Percentiles rank a stretch among this genome's conserved stretches.
phyloP scores from a whole-genome alignment of 805 yeast species.

The Ogataea parapolymorpha region DNA sequence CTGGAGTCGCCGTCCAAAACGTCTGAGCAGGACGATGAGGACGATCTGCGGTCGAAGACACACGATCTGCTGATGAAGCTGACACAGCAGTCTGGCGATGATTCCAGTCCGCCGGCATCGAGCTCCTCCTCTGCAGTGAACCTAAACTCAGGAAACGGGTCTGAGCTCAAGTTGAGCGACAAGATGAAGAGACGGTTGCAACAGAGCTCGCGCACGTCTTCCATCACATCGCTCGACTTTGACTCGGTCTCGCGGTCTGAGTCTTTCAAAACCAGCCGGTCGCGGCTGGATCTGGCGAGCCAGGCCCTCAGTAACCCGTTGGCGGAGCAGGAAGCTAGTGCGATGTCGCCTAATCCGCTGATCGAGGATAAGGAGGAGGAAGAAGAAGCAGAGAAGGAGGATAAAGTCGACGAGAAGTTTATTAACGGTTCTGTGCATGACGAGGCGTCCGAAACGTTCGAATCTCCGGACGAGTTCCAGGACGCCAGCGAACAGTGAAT shows the following conservation, averaged over 20 bases:
- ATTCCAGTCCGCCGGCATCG: slow-evolving; percentile 12
- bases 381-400: slow-evolving; percentile 7
- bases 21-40: slow-evolving; percentile 17
- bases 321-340: slow-evolving; percentile 6
- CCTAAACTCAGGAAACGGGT: slow-evolving; percentile 5
- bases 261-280: slow-evolving; percentile 21
- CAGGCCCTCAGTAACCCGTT: slow-evolving; percentile 18
- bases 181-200: slow-evolving; percentile 29
- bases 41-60: slow-evolving; percentile 24
- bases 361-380: slow-evolving; percentile 12
- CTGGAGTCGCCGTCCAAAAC: slow-evolving; percentile 9
- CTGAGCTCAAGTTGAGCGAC: slow-evolving; percentile 30
- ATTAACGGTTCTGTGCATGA: neutral
- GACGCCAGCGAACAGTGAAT: slow-evolving; percentile 22
- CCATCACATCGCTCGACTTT: slow-evolving; percentile 21
- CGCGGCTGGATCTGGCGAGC: slow-evolving; percentile 16
- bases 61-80: slow-evolving; percentile 28
- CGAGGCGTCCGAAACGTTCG: neutral
- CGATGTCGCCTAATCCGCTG: slow-evolving; percentile 6
- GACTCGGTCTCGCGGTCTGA: slow-evolving; percentile 23
- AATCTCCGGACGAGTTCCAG: slow-evolving; percentile 19
- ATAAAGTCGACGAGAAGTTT: slow-evolving; percentile 1
- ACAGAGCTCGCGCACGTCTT: slow-evolving; percentile 21
- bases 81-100: slow-evolving; percentile 18
- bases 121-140: slow-evolving; percentile 12